Evolutionary conservation across 768 basidiomycete genomes (phyloP), one percentile per base, ranked within the genome.

Genomic region (Russula brevipes): DNA sequence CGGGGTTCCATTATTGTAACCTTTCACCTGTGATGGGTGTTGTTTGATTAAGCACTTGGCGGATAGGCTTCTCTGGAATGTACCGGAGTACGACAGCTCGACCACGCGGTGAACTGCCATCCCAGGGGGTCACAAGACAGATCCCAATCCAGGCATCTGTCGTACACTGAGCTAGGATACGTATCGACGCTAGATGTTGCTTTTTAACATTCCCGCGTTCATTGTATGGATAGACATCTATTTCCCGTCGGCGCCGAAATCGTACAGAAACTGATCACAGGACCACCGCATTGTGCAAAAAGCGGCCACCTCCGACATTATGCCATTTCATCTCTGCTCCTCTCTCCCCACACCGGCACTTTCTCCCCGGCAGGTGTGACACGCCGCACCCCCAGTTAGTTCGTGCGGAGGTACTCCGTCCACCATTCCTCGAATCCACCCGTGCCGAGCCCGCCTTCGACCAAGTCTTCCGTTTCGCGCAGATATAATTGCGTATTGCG

Each of bases 351-450:
- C 31, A 6, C 51, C 8, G 19, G 14, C 35, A 12, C n/a, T 52
- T 36, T n/a, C 9, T n/a, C 4, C 19, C 10, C 30, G n/a, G 6
- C 2, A 12, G 2, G 3, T n/a, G n/a, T n/a, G 50, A 57, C 8
- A 47, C 36, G 31, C 30, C 31, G 19, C 30, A 31, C 31, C 24
- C 24, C 24, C 24, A 12, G 8, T 16, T 47, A 58, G 14, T 63
- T 46, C n/a, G 30, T 54, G 24, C 53, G 52, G 31, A 68, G 66
- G 68, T 85, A 76, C 16, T 71, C 79, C 17, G 74, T 74, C 92
- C 93, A 97, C 93, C 94, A 96, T 65, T 86, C 83, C 71, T 87
- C 89, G 71, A 98, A 97, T 31, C 83, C 74, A 3, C 81, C 81
- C 56, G 85, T 79, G 5, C 80, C 82, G 44, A 90, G 76, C 1